Percentiles rank a stretch among this genome's conserved stretches.
These are phyloP conservation scores for Graphiopsis chlorocephala DNA, from an alignment of 2,329 filamentous ascomycete genomes.

Conservation along the genomic window DNA sequence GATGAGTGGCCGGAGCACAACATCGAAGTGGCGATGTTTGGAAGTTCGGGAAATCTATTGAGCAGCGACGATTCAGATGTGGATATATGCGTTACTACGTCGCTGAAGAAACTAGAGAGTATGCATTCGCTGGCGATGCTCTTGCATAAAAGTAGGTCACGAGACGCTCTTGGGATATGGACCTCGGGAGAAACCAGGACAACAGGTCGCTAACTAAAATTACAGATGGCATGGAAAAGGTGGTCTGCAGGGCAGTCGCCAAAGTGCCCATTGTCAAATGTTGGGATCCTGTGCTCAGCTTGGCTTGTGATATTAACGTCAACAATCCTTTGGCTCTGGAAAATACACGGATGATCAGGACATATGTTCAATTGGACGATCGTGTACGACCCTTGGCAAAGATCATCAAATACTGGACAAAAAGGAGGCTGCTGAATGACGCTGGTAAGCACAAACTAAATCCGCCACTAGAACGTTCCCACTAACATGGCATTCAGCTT, in stretches of 20 bases:
- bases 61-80: slow-evolving; percentile 97
- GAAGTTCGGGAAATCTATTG: slow-evolving; percentile 92
- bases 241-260: slow-evolving; percentile 89
- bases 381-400: slow-evolving; percentile 89
- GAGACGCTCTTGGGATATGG: neutral
- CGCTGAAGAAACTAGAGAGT: slow-evolving; percentile 80
- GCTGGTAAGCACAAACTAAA: slow-evolving; percentile 65
- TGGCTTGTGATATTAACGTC: slow-evolving; percentile 97
- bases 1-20: slow-evolving; percentile 87
- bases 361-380: slow-evolving; percentile 89
- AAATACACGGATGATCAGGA: slow-evolving; percentile 97
- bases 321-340: slow-evolving; percentile 94
- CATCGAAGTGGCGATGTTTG: slow-evolving; percentile 90
- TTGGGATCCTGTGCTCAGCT: slow-evolving; percentile 87
- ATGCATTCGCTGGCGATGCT: slow-evolving; percentile 89
- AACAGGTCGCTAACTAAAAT: slow-evolving; percentile 24
- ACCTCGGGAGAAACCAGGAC: neutral
- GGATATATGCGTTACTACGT: slow-evolving; percentile 94
- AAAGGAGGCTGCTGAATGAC: slow-evolving; percentile 88
- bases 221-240: slow-evolving; percentile 90
- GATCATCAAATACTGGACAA: slow-evolving; percentile 97
- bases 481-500: slow-evolving; percentile 55
- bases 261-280: slow-evolving; percentile 99
- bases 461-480: neutral
- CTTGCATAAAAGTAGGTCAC: slow-evolving; percentile 72